These are phyloP conservation scores for Cutaneotrichosporon spelunceum DNA, from an alignment of 1,284 basidiomycete genomes.

Conservation along the genomic window DNA sequence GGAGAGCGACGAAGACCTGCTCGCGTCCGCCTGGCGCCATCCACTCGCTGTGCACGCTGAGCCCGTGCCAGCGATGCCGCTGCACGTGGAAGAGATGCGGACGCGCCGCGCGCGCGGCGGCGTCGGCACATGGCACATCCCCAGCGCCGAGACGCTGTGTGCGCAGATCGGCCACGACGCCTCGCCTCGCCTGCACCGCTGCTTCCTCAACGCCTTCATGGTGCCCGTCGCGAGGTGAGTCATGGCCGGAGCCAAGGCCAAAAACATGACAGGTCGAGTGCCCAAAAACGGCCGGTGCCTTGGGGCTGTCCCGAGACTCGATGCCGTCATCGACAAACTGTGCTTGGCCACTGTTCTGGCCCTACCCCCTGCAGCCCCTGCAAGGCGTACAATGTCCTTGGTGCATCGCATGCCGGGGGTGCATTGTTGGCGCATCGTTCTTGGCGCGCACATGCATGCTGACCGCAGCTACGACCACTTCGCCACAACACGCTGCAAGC, in stretches of 20 bases:
- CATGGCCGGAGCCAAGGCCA: too few species aligned
- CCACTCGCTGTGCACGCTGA: background rate
- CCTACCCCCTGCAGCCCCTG: too few species aligned
- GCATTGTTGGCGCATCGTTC: too few species aligned
- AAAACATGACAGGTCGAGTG: too few species aligned
- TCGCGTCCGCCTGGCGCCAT: background rate
- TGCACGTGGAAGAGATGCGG: conserved; percentile 1
- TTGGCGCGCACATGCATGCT: background rate
- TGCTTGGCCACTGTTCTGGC: too few species aligned
- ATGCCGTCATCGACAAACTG: too few species aligned
- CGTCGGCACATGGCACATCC: conserved; percentile 6
- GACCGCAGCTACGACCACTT: background rate
- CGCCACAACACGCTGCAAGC: background rate
- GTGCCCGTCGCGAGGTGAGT: conserved; percentile 7
- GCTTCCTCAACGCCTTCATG: conserved; percentile 9
- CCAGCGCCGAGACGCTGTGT: conserved; percentile 7
- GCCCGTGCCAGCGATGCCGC: background rate
- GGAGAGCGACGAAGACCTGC: background rate
- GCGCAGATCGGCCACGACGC: conserved; percentile 9
- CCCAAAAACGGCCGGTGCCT: too few species aligned
- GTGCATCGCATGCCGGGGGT: too few species aligned
- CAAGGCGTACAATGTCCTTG: too few species aligned
- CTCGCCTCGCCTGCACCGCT: background rate
- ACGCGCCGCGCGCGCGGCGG: background rate
- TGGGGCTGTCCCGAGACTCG: too few species aligned